A percentile compares a stretch with the other conserved stretches of the same genome.
Evolutionary conservation across 2,329 filamentous ascomycete species (phyloP).

Genomic region (Pestalotiopsis sp.): DNA sequence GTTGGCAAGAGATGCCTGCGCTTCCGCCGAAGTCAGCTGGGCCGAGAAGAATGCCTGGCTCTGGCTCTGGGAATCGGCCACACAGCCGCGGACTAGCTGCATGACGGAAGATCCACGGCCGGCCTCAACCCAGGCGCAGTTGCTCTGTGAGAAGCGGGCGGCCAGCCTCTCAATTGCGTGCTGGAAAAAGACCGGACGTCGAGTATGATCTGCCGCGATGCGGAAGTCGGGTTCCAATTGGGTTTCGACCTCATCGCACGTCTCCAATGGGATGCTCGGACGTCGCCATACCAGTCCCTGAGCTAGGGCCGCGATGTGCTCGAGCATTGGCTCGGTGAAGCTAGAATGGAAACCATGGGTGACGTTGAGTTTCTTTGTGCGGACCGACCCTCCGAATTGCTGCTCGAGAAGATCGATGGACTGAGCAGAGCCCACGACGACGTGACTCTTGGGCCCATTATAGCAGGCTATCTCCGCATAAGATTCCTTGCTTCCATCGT

Average conservation of each 20-base stretch:
- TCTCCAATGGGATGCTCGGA: constrained; percentile 17
- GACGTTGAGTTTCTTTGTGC: constrained; percentile 17
- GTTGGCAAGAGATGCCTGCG: not conserved
- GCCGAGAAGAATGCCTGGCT: not conserved
- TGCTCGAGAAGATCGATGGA: constrained; percentile 15
- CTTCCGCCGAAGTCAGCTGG: not conserved
- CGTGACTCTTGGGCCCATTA: constrained; percentile 19
- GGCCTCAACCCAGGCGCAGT: constrained; percentile 18
- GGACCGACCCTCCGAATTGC: constrained; percentile 1
- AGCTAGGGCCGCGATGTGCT: constrained; percentile 6
- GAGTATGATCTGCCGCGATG: constrained; percentile 17
- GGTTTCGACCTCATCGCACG: not conserved
- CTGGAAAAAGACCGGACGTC: constrained; percentile 20
- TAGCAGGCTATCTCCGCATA: constrained; percentile 19
- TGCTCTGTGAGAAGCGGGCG: constrained; percentile 2
- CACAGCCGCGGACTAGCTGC: not conserved
- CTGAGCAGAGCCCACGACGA: constrained; percentile 16
- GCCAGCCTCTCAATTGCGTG: constrained; percentile 18
- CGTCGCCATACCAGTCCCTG: constrained; percentile 8
- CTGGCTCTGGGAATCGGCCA: not conserved
- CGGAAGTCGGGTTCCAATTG: not conserved
- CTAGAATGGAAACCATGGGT: constrained; percentile 21
- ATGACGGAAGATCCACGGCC: constrained; percentile 20
- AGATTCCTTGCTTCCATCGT: not conserved
- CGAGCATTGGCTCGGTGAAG: constrained; percentile 16